A percentile compares a stretch with the other conserved stretches of the same genome.
phyloP scores from a whole-genome alignment of 306 rosid species.

The Cucurbita pepo region DNA sequence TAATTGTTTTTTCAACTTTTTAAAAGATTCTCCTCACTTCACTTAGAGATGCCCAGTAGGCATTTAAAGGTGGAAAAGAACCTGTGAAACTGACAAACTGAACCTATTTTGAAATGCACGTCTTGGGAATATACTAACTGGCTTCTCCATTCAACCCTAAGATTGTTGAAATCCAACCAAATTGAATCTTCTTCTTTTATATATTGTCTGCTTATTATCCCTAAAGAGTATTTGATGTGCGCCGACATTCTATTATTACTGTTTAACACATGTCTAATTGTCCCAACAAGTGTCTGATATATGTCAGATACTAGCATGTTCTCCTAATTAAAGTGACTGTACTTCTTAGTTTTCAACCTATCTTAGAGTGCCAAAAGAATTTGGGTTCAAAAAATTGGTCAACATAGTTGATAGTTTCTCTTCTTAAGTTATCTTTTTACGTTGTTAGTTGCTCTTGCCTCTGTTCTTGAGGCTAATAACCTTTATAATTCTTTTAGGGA shows the following conservation, averaged over 20 bases:
- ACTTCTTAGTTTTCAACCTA: not conserved
- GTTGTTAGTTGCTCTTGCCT: not conserved
- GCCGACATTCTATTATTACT: not conserved
- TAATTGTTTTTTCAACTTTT: not conserved
- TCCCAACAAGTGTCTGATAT: not conserved
- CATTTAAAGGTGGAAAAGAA: not conserved
- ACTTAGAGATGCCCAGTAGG: not conserved
- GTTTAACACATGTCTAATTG: not conserved
- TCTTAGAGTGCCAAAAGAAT: not conserved
- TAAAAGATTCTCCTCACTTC: not conserved
- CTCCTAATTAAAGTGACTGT: not conserved
- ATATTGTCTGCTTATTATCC: not conserved
- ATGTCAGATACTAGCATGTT: not conserved
- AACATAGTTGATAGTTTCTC: not conserved
- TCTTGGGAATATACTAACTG: not conserved
- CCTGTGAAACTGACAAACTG: not conserved
- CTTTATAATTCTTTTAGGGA: not conserved
- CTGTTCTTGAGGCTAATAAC: not conserved
- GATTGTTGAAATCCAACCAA: not conserved
- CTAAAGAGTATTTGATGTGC: not conserved
- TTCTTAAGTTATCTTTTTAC: not conserved
- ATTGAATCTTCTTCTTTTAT: not conserved
- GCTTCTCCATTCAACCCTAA: not conserved
- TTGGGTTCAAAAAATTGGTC: not conserved
- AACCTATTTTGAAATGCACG: not conserved